phyloP scores from a whole-genome alignment of 306 rosid species.

The Casuarina equisetifolia region DNA sequence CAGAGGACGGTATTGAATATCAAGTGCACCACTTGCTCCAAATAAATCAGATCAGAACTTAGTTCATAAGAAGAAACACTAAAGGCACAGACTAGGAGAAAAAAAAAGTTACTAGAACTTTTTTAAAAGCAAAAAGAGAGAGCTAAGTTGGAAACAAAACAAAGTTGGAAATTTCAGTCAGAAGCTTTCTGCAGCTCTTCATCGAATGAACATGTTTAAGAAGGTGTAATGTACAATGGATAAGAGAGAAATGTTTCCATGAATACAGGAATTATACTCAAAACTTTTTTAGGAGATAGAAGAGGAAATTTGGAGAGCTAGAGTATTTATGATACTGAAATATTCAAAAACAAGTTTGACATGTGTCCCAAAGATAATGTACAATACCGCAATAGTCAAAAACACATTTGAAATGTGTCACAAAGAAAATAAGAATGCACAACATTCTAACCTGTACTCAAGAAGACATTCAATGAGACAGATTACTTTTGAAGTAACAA shows the following conservation, averaged over 20 bases:
- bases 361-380: too few species aligned
- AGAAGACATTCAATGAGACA: slow-evolving; percentile 70
- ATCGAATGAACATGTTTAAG: background rate
- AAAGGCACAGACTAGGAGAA: background rate
- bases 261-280: background rate
- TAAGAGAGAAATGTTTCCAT: background rate
- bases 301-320: background rate
- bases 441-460: slow-evolving; percentile 63
- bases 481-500: slow-evolving; percentile 60
- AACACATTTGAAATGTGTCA: slow-evolving; percentile 6
- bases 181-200: background rate
- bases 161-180: background rate
- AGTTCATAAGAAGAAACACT: too few species aligned
- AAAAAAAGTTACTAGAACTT: background rate
- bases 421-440: slow-evolving; percentile 3
- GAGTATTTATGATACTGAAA: too few species aligned
- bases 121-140: background rate
- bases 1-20: too few species aligned
- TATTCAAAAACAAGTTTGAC: too few species aligned
- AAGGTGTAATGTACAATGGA: background rate
- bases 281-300: slow-evolving; percentile 9
- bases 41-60: too few species aligned
- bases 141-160: background rate
- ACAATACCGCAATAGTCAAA: slow-evolving; percentile 5
- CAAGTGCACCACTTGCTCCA: too few species aligned